Evolutionary conservation across 2,329 filamentous ascomycete species (phyloP).

Genomic region (Sporothrix luriei): DNA sequence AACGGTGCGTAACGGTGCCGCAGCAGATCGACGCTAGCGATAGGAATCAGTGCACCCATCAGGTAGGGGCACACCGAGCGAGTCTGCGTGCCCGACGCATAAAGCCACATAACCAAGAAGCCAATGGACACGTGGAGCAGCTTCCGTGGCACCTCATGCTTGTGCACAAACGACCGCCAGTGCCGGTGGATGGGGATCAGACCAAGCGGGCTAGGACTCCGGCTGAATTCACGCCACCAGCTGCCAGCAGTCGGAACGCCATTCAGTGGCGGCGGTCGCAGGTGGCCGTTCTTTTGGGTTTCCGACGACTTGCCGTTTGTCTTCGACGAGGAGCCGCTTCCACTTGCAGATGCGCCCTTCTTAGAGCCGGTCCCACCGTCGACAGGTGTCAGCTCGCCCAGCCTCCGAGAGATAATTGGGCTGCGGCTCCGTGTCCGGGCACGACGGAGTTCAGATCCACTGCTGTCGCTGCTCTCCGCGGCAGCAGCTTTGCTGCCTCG

Average conservation of each 20-base stretch:
- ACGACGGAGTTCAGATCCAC: conserved; percentile 57
- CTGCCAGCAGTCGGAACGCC: conserved; percentile 44
- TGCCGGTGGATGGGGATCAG: conserved; percentile 93
- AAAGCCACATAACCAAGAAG: conserved; percentile 87
- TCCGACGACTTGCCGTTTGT: conserved; percentile 38
- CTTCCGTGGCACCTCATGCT: conserved; percentile 95
- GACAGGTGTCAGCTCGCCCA: conserved; percentile 56
- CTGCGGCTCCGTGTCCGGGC: conserved; percentile 73
- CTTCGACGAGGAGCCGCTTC: conserved; percentile 32
- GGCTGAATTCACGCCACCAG: conserved; percentile 85
- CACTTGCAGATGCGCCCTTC: not conserved
- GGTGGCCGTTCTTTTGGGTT: conserved; percentile 61
- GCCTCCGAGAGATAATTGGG: conserved; percentile 58
- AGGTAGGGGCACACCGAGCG: conserved; percentile 80
- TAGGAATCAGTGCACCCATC: conserved; percentile 77
- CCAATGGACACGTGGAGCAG: conserved; percentile 93
- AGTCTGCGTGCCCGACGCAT: conserved; percentile 76
- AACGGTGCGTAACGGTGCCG: conserved; percentile 80
- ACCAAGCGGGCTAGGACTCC: conserved; percentile 88
- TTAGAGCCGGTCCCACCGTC: conserved; percentile 34
- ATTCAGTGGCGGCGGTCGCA: conserved; percentile 67
- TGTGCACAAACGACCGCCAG: conserved; percentile 90
- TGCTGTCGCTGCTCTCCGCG: conserved; percentile 42
- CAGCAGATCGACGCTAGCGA: conserved; percentile 77
- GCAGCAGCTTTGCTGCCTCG: not conserved